Base-by-base conservation (phyloP, 371 early-diverging fungal species). In the Nosema granulosis region DNA sequence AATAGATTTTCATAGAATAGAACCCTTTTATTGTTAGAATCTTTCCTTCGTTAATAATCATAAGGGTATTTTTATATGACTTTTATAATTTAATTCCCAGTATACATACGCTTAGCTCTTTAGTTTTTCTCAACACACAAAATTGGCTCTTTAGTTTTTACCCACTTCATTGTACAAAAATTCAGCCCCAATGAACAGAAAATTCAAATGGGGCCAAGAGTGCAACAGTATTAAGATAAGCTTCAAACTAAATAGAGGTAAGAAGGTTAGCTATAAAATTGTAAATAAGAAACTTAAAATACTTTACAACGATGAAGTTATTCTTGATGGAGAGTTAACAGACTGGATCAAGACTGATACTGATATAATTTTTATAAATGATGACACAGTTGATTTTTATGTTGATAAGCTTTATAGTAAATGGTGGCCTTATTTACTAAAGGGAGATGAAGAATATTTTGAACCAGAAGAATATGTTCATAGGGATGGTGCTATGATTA, bases 341-440 rank as follows among this genome's bases (percentile, higher is more conserved):
- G 52, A 74, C 24, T 34, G 38, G 11, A 58, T 74, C 1, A 59
- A 67, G 11, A 51, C 22, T 26, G 66, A 58, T 16, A 58, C 43
- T 43, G 57, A 67, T 16, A 57, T 28, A 29, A 67, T 63, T 63
- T 22, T 57, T 20, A 49, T 29, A 57, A 56, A 74, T 54, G 75
- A 58, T 57, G 57, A 66, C 26, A 57, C 24, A 20, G 54, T 74
- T 67, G 66, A 74, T 37, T 52, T 74, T 0, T 57, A 31, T 34
- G 16, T 74, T 29, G 35, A 50, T 43, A 74, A 74, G 26, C 32
- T 52, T 29, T 28, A 29, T 18, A 65, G 58, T 12, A 68, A 74
- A n/a, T 66, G 75, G 66, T 74, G 75, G 75, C 52, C 51, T 24
- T 67, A 35, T n/a, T 29, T 74, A n/a, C 20, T 74, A 13, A 68